Evolutionary conservation across 352 stramenopile genomes (phyloP).

Genomic region (Pythium pyrilobum): DNA sequence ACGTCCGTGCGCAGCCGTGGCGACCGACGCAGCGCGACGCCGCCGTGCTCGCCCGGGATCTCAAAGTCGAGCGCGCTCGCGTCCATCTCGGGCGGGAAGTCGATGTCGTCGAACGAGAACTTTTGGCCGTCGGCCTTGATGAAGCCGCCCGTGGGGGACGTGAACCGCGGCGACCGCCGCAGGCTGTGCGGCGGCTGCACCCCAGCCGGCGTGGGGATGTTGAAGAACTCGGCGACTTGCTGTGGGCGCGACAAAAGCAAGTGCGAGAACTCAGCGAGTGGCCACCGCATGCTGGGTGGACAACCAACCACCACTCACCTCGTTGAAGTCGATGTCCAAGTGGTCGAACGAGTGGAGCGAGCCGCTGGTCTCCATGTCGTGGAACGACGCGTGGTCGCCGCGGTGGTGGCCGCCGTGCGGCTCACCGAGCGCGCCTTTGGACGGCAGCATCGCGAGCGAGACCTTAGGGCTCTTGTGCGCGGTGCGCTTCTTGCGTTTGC

Average conservation of each 20-base stretch:
- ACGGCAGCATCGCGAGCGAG: slow-evolving; percentile 29
- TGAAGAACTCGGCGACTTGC: slow-evolving; percentile 85
- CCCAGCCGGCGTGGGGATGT: slow-evolving; percentile 54
- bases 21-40: slow-evolving; percentile 56
- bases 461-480: slow-evolving; percentile 19
- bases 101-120: slow-evolving; percentile 83
- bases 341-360: slow-evolving; percentile 77
- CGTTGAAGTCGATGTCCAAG: slow-evolving; percentile 85
- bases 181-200: slow-evolving; percentile 64
- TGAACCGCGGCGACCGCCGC: slow-evolving; percentile 68
- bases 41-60: slow-evolving; percentile 56
- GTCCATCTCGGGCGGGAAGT: slow-evolving; percentile 73
- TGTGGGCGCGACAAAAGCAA: slow-evolving; percentile 9
- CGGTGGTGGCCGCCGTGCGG: slow-evolving; percentile 2
- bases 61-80: slow-evolving; percentile 69
- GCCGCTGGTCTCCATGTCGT: slow-evolving; percentile 46
- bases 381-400: slow-evolving; percentile 7
- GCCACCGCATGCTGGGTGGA: no score
- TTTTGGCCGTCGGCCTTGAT: slow-evolving; percentile 71
- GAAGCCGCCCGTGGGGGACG: slow-evolving; percentile 49
- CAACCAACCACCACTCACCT: no score
- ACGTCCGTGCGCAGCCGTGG: slow-evolving; percentile 78
- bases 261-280: background rate
- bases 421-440: slow-evolving; percentile 18
- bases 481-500: slow-evolving; percentile 63